A percentile compares a stretch with the other conserved stretches of the same genome.
phyloP scores from a whole-genome alignment of 306 rosid genomes.

The Phaseolus lunatus region DNA sequence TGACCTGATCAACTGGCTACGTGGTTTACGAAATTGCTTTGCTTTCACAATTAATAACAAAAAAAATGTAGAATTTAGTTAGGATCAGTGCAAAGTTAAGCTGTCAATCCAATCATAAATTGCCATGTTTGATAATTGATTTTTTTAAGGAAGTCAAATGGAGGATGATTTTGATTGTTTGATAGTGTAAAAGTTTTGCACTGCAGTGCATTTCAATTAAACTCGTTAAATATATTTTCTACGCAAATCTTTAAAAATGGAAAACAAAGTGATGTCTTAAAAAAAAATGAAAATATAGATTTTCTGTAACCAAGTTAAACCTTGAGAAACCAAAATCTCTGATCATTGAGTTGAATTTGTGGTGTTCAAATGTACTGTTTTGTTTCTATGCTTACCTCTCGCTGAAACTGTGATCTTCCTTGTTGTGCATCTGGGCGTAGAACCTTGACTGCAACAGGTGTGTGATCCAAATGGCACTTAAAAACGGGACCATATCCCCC shows the following conservation, averaged over 20 bases:
- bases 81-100: too few species aligned
- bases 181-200: background rate
- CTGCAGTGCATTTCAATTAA: background rate
- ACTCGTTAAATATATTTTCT: too few species aligned
- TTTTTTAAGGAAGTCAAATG: background rate
- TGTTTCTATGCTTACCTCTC: conserved; percentile 71
- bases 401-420: conserved; percentile 87
- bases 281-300: background rate
- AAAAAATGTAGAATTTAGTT: too few species aligned
- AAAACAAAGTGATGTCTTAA: too few species aligned
- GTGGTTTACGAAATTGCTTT: too few species aligned
- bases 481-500: conserved; percentile 98
- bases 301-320: background rate
- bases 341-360: background rate
- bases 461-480: conserved; percentile 76
- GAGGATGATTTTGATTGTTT: background rate
- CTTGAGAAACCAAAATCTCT: background rate
- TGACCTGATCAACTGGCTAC: background rate
- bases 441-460: conserved; percentile 89
- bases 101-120: background rate
- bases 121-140: background rate
- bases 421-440: conserved; percentile 96
- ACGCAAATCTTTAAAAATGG: too few species aligned
- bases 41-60: too few species aligned
- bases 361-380: background rate